phyloP scores from a whole-genome alignment of 768 basidiomycete species.

The Lactarius akahatsu region DNA sequence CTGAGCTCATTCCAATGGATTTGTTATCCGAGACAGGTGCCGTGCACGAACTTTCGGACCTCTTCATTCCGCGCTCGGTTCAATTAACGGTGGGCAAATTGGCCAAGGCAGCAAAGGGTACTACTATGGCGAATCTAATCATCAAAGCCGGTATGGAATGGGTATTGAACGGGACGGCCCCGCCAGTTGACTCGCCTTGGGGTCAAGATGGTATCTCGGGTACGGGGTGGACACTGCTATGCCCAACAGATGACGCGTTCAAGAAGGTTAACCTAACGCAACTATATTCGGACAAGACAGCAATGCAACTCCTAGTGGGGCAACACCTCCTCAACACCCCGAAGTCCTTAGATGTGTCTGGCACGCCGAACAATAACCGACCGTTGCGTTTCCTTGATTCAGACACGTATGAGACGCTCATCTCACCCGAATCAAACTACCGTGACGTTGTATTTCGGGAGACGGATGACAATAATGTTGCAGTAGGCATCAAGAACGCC shows the following conservation, averaged over 20 bases:
- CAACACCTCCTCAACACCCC: slow-evolving; percentile 63
- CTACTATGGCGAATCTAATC: slow-evolving; percentile 84
- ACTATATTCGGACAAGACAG: slow-evolving; percentile 56
- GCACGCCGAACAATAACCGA: slow-evolving; percentile 58
- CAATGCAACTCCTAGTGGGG: slow-evolving; percentile 58
- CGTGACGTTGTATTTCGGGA: slow-evolving; percentile 83
- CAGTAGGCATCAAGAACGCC: slow-evolving; percentile 74
- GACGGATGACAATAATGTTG: slow-evolving; percentile 45
- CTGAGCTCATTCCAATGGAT: slow-evolving; percentile 58
- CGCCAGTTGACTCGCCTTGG: slow-evolving; percentile 71
- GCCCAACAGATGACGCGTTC: slow-evolving; percentile 92
- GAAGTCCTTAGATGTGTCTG: slow-evolving; percentile 33
- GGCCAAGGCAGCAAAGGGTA: slow-evolving; percentile 82
- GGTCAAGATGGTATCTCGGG: slow-evolving; percentile 48
- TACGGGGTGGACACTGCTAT: slow-evolving; percentile 82
- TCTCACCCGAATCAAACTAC: slow-evolving; percentile 62
- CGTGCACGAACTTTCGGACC: slow-evolving; percentile 82
- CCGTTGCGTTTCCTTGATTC: slow-evolving; percentile 73
- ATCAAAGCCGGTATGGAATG: slow-evolving; percentile 85
- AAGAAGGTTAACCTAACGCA: slow-evolving; percentile 78
- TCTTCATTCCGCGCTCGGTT: slow-evolving; percentile 85
- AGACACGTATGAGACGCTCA: slow-evolving; percentile 73
- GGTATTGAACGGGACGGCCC: slow-evolving; percentile 82
- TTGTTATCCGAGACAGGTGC: slow-evolving; percentile 86
- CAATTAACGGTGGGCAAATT: slow-evolving; percentile 88